Evolutionary conservation across 2,329 filamentous ascomycete species (phyloP).

Genomic region (Hymenoscyphus infarciens): DNA sequence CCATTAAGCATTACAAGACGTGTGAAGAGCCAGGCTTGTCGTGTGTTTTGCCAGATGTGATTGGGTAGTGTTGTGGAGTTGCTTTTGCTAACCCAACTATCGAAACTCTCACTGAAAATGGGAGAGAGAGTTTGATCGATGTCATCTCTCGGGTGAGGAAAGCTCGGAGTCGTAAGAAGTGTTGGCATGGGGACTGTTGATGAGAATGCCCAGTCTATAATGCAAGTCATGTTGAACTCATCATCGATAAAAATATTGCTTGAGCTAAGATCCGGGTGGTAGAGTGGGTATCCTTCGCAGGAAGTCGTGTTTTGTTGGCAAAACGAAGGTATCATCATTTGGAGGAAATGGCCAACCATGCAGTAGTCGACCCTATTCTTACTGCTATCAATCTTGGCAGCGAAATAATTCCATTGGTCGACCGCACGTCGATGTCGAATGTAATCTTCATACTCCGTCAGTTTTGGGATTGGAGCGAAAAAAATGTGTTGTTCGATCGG

Average conservation of each 20-base stretch:
- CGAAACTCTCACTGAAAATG: constrained; percentile 15
- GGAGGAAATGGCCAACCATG: too few relatives aligned
- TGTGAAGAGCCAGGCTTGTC: constrained; percentile 18
- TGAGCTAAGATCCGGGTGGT: too few relatives aligned
- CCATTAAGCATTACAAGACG: constrained; percentile 20
- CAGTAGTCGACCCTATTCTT: too few relatives aligned
- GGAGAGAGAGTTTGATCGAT: neutral
- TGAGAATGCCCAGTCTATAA: constrained; percentile 33
- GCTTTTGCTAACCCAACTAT: neutral
- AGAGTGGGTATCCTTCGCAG: too few relatives aligned
- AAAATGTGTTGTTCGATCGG: too few relatives aligned
- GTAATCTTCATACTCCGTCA: too few relatives aligned
- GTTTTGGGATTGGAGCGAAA: too few relatives aligned
- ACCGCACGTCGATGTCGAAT: too few relatives aligned
- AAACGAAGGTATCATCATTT: too few relatives aligned
- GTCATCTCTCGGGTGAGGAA: neutral
- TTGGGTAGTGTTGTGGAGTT: constrained; percentile 8
- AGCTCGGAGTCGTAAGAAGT: constrained; percentile 1
- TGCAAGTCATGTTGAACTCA: constrained; percentile 33
- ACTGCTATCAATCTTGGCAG: too few relatives aligned
- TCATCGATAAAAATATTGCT: constrained; percentile 11
- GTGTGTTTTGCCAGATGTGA: constrained; percentile 16
- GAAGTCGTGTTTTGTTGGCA: too few relatives aligned
- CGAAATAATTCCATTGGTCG: too few relatives aligned
- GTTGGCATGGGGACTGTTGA: constrained; percentile 17